Base-by-base conservation (phyloP, 2,329 filamentous ascomycete genomes). In the Arachnopeziza araneosa region DNA sequence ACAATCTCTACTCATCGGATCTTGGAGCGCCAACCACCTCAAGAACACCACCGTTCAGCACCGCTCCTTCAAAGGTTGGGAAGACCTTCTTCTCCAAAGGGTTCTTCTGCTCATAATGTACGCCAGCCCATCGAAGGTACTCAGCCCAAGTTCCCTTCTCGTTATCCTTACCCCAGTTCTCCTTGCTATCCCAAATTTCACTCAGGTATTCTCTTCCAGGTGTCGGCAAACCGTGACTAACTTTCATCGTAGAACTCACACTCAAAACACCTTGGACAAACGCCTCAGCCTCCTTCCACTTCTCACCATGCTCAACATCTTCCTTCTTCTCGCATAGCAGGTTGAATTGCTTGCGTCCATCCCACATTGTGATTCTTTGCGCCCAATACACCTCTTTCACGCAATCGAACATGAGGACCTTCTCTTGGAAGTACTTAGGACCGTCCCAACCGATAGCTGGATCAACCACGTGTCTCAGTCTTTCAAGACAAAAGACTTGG, bases 391-490 rank as follows among this genome's bases (percentile, higher is more conserved):
- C 62, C 52, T 69, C 73, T 44, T 70, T 65, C 0, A 73, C 55
- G 3, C 68, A 71, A 6, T 72, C 68, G 55, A 70, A 69, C 12
- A 73, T 66, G 21, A 74, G 63, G 52, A 74, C 69, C 26, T 69
- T 69, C 21, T 73, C 70, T 8, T 66, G 63, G 58, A 66, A 72
- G 60, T 74, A 76, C 44, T 72, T 70, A 14, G 67, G 66, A 0
- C 74, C 74, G 26, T 72, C 71, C 52, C 73, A 74, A 2, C 71
- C 74, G 9, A 30, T 30, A 24, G 74, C 71, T 1, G 71, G 69
- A 30, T 75, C 74, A 21, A 72, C 62, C 22, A 76, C 68, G 60
- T 70, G 70, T 24, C 73, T 70, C n/a, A 73, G 60, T n/a, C 72
- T 65, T 59, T 70, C 68, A 48, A 70, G 71, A 57, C 66, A 68